Evolutionary conservation across 192 early-diverging fungal species (phyloP), one percentile per base, ranked within the genome.

Genomic region (Chytriomyces hyalinus): DNA sequence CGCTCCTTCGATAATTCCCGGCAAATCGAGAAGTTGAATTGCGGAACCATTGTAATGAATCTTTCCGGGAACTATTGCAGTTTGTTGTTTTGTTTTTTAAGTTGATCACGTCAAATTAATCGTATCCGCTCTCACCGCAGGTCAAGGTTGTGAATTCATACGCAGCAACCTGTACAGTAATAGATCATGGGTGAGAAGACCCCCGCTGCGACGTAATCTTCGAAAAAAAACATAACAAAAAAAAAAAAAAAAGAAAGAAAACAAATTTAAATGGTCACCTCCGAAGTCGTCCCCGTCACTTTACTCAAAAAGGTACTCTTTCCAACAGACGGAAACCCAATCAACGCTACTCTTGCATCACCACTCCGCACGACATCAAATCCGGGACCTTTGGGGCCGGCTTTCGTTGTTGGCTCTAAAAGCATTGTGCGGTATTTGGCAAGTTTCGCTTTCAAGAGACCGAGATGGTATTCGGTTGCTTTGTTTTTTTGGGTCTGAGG

Each of bases 341-440:
- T 77, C 49, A 70, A 51, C 10, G 65, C 66, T 5, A 72, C 65
- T n/a, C 53, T 62, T 10, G 80, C 98, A 81, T 98, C 98, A 2
- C 98, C 98, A 26, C 91, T 92, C 83, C 96, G 93, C 88, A 97
- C 96, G 17, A 99, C 98, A 85, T 99, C 98, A 77, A 99, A 99
- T 22, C 98, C 98, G 73, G 94, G 94, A 47, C 81, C 81, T 64
- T 88, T 85, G 4, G 87, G 84, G 1, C 87, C 86, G 5, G 81
- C 57, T 62, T 87, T 87, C 44, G 83, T 76, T 6, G 79, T 49
- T 20, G 86, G 84, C 75, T 84, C 82, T 57, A 84, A 70, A 22
- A 87, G 76, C 84, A 88, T 87, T 26, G 80, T 75, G 53, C 84
- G 48, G 74, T 89, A 88, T 53, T 84, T 83, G 13, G 87, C 82